phyloP scores from a whole-genome alignment of 768 basidiomycete genomes.

The Calocybe indica region DNA sequence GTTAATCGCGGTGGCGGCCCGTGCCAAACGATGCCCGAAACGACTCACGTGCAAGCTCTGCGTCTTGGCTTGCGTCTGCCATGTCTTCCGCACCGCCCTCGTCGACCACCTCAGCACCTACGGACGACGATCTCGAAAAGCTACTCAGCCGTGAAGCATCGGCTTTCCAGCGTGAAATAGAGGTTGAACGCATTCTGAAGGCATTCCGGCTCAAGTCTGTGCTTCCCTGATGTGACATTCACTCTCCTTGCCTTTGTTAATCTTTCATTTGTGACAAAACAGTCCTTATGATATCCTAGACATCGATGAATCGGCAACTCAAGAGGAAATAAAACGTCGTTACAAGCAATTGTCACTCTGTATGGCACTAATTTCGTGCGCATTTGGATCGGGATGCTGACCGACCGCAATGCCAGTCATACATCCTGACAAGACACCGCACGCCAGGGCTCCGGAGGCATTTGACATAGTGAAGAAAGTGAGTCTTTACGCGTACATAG shows the following conservation, averaged over 20 bases:
- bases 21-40: too few relatives aligned
- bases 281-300: conserved; percentile 95
- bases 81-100: conserved; percentile 16
- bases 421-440: conserved; percentile 96
- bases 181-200: conserved; percentile 87
- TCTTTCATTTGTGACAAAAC: conserved; percentile 3
- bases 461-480: conserved; percentile 95
- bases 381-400: conserved; percentile 2
- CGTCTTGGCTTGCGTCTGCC: not conserved
- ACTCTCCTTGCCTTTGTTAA: not conserved
- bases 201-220: conserved; percentile 95
- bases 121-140: conserved; percentile 68
- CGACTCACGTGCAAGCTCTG: too few relatives aligned
- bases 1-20: too few relatives aligned
- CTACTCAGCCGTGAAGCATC: conserved; percentile 75
- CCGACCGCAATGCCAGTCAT: conserved; percentile 54
- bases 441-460: conserved; percentile 83
- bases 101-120: conserved; percentile 14
- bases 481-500: conserved; percentile 4
- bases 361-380: conserved; percentile 30
- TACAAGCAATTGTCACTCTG: conserved; percentile 82
- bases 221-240: not conserved
- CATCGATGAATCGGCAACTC: conserved; percentile 61
- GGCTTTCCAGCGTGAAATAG: conserved; percentile 81
- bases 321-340: conserved; percentile 85